These are phyloP conservation scores for Microbotryum saponariae DNA, from an alignment of 1,284 basidiomycete species.

Conservation along the genomic window DNA sequence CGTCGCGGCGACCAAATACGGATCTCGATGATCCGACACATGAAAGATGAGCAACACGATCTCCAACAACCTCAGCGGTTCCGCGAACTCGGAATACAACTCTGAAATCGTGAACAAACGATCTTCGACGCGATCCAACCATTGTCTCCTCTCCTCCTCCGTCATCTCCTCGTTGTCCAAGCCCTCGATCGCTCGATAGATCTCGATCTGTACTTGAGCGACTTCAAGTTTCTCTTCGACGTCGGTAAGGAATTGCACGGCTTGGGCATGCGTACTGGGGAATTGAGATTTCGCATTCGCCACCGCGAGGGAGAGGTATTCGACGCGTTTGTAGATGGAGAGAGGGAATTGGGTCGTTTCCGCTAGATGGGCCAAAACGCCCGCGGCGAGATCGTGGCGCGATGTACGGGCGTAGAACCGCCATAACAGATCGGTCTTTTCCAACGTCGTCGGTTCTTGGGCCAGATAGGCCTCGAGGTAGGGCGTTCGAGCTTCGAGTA, in stretches of 20 bases:
- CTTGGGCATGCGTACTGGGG: slow-evolving; percentile 60
- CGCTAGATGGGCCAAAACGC: slow-evolving; percentile 76
- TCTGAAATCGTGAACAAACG: slow-evolving; percentile 48
- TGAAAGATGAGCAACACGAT: slow-evolving; percentile 87
- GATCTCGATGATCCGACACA: slow-evolving; percentile 84
- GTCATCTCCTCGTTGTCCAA: slow-evolving; percentile 39
- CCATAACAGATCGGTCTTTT: slow-evolving; percentile 88
- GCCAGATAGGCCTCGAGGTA: slow-evolving; percentile 81
- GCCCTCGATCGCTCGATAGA: slow-evolving; percentile 46
- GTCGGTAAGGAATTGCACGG: slow-evolving; percentile 81
- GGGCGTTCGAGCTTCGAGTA: slow-evolving; percentile 77
- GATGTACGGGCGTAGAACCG: slow-evolving; percentile 91
- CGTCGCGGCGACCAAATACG: slow-evolving; percentile 67
- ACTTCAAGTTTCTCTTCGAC: slow-evolving; percentile 96
- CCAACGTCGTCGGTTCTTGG: slow-evolving; percentile 67
- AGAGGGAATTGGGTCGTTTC: slow-evolving; percentile 56
- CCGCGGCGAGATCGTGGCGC: slow-evolving; percentile 74
- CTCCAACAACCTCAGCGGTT: slow-evolving; percentile 73
- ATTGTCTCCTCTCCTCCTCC: slow-evolving; percentile 50
- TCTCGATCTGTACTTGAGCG: slow-evolving; percentile 88
- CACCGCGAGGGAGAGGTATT: slow-evolving; percentile 86
- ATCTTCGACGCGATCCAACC: slow-evolving; percentile 53
- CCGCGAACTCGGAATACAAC: slow-evolving; percentile 79
- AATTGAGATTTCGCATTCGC: slow-evolving; percentile 87
- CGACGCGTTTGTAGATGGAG: slow-evolving; percentile 62